phyloP scores from a whole-genome alignment of 257 asterid species.

The Galeopsis tetrahit region DNA sequence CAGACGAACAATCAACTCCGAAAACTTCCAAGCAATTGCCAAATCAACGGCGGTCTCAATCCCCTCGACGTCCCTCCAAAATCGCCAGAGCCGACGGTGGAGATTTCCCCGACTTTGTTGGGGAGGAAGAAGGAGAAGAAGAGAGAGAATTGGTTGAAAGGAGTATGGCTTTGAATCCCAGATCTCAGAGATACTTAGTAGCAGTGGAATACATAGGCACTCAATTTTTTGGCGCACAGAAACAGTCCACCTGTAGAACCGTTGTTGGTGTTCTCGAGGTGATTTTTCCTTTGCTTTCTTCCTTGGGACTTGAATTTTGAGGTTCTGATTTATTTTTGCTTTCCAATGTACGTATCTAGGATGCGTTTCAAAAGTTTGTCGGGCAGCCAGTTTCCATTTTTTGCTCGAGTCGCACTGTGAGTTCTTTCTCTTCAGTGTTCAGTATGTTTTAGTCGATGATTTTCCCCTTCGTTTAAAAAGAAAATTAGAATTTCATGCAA shows the following conservation, averaged over 20 bases:
- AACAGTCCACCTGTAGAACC: slow-evolving; percentile 71
- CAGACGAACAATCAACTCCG: slow-evolving; percentile 38
- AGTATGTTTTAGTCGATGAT: neutral
- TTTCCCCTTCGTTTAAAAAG: no score
- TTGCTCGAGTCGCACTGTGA: slow-evolving; percentile 96
- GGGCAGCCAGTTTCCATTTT: slow-evolving; percentile 84
- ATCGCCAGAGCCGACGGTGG: slow-evolving; percentile 45
- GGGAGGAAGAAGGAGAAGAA: slow-evolving; percentile 38
- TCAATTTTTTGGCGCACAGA: slow-evolving; percentile 54
- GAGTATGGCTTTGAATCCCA: slow-evolving; percentile 59
- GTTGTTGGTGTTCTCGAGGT: slow-evolving; percentile 91
- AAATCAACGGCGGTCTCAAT: slow-evolving; percentile 40
- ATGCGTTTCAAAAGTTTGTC: slow-evolving; percentile 71
- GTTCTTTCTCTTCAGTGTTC: slow-evolving; percentile 31
- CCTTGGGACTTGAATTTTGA: neutral
- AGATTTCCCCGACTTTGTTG: slow-evolving; percentile 37
- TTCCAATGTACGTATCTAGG: slow-evolving; percentile 40
- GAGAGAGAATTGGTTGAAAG: slow-evolving; percentile 28
- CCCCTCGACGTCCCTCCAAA: slow-evolving; percentile 62
- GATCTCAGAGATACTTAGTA: slow-evolving; percentile 67
- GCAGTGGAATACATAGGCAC: slow-evolving; percentile 93
- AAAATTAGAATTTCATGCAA: neutral
- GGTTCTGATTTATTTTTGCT: neutral
- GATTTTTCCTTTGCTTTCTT: neutral
- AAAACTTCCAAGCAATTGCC: slow-evolving; percentile 30